Base-by-base conservation (phyloP, 441 rosid species). In the Daphne laureola region DNA sequence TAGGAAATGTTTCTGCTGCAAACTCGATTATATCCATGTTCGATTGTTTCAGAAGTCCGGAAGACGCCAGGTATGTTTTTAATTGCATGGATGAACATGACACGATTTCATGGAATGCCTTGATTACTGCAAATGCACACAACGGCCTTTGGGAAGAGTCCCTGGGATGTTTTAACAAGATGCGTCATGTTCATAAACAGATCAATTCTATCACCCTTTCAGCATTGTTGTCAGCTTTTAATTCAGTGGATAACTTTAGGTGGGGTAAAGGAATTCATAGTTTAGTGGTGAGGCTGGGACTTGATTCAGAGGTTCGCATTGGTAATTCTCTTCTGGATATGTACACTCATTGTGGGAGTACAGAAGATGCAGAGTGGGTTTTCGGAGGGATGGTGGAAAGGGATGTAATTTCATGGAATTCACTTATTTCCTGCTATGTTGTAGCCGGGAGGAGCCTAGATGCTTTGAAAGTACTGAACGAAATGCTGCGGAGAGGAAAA, bases 341-440 rank as follows among this genome's bases (percentile, higher is more conserved):
- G 93, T 88, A 91, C 64, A 71, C 87, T 18, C 79, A 73, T 15
- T 78, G 77, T 50, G 82, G 87, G 69, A 75, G 71, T 59, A 45
- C 70, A 14, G 75, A 76, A 64, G 80, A 80, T 54, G 87, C 96
- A 49, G 81, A 78, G 51, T 65, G 68, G 56, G 75, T 88, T 36
- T 90, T 90, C 69, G 60, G 55, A 63, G 75, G 58, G 66, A 90
- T 87, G 87, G 65, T 64, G 0, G 69, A 74, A 51, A 83, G 65
- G 73, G 98, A 90, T 78, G 59, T 71, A 62, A 80, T 87, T 67
- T 80, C 96, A 40, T 85, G 87, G 87, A 87, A 89, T 73, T 77
- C 92, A 35, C 68, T 86, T 75, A 65, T 89, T 49, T 75, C 75
- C 61, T 72, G 78, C 70, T 70, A 78, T 66, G 83, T 67, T 54